Base-by-base conservation (phyloP, 257 asterid genomes). In the Solanum habrochaites region DNA sequence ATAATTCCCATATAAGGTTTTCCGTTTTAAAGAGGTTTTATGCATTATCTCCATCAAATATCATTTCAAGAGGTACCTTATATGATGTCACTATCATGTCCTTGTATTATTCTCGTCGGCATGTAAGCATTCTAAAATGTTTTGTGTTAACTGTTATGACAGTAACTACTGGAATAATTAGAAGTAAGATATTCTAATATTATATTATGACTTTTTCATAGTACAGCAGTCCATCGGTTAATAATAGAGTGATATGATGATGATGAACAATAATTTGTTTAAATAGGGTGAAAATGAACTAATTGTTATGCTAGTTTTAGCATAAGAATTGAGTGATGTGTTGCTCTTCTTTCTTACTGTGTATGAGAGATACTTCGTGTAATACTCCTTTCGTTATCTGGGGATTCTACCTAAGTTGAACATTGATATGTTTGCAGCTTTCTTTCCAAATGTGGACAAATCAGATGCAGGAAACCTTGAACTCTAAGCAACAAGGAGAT, bases 381-480 rank as follows among this genome's bases (percentile, higher is more conserved):
- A 27, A 25, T 78, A 29, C 67, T 45, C 84, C 20, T 49, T 80
- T n/a, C 13, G 20, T 8, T 80, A 47, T 20, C 29, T 80, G 6
- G 4, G 60, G 42, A 47, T 49, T 27, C 11, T 29, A 29, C 66
- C 85, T 80, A 80, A 80, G 67, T 18, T 80, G 29, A 78, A 29
- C 66, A 47, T 80, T 49, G 25, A 31, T 49, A 29, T 78, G 27
- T 78, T 67, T 92, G 92, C 98, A 97, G 99, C 95, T 97, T 75
- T 97, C 99, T 74, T 97, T 97, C 88, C 99, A 97, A 86, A 86
- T 97, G 96, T 97, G 99, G 99, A 97, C 98, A 40, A 93, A 94
- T 86, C 98, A 95, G 93, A 95, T 97, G 98, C 98, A 95, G 92
- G 98, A 94, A 84, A 92, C 96, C 39, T 89, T 97, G 93, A 93